phyloP scores from a whole-genome alignment of 306 rosid genomes.

The Rubus idaeus region DNA sequence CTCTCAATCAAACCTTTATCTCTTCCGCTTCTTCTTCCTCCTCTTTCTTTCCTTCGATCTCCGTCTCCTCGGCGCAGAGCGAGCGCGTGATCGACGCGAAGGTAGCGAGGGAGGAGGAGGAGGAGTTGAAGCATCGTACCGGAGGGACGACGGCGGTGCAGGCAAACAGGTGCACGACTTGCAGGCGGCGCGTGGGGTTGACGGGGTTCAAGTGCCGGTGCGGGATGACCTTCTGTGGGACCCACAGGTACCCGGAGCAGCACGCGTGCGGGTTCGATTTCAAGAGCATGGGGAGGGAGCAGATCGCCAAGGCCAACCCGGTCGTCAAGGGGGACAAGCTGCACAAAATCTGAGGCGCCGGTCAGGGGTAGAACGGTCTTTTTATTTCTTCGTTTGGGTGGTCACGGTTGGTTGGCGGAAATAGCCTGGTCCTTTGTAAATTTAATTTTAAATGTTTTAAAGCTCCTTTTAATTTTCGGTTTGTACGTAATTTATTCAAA shows the following conservation, averaged over 20 bases:
- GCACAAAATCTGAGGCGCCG: constrained; percentile 45
- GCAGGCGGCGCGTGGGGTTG: constrained; percentile 83
- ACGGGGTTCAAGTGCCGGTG: constrained; percentile 85
- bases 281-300: constrained; percentile 65
- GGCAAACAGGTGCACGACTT: constrained; percentile 52
- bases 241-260: constrained; percentile 80
- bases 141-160: constrained; percentile 4
- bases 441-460: not conserved
- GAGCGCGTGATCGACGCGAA: not conserved
- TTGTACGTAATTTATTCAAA: too few relatives aligned
- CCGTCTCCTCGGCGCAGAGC: not conserved
- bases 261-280: constrained; percentile 76
- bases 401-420: not conserved
- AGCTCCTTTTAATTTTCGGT: not conserved
- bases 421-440: not conserved
- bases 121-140: too few relatives aligned
- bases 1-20: constrained; percentile 54
- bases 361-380: constrained; percentile 28
- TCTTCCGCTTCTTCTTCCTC: constrained; percentile 15
- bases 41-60: too few relatives aligned
- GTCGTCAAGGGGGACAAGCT: constrained; percentile 73
- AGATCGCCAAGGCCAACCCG: constrained; percentile 89
- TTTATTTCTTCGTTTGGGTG: not conserved
- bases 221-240: constrained; percentile 64
- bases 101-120: not conserved